phyloP scores from a whole-genome alignment of 805 yeast genomes.

The Kuraishia piskuri region DNA sequence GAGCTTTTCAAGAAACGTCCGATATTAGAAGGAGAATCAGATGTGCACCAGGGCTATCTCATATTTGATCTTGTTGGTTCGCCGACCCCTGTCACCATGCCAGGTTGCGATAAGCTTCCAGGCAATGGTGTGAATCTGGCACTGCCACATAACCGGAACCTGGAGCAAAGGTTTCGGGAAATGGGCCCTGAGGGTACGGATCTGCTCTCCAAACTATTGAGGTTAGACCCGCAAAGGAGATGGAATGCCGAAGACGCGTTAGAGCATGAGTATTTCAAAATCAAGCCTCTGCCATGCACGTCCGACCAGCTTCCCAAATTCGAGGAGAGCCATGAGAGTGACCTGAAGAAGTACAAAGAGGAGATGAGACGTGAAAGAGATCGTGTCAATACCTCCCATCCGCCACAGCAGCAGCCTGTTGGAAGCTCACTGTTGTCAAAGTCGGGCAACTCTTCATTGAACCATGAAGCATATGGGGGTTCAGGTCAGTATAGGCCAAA shows the following conservation, averaged over 20 bases:
- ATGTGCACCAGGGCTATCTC: slow-evolving; percentile 76
- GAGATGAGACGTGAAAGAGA: slow-evolving; percentile 14
- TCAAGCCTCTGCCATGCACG: slow-evolving; percentile 55
- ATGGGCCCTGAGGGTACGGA: slow-evolving; percentile 40
- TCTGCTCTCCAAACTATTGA: slow-evolving; percentile 53
- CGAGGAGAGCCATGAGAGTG: slow-evolving; percentile 87
- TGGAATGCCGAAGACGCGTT: slow-evolving; percentile 76
- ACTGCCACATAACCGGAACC: slow-evolving; percentile 25
- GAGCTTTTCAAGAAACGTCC: slow-evolving; percentile 82
- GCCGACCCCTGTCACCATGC: slow-evolving; percentile 56
- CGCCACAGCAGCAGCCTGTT: background rate
- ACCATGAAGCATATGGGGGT: background rate
- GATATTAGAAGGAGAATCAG: slow-evolving; percentile 77
- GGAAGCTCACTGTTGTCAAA: background rate
- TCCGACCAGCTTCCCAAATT: slow-evolving; percentile 53
- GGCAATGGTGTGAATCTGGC: slow-evolving; percentile 32
- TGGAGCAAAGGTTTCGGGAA: slow-evolving; percentile 39
- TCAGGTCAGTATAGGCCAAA: background rate
- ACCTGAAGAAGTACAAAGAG: slow-evolving; percentile 49
- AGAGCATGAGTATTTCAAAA: slow-evolving; percentile 57
- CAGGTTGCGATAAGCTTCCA: slow-evolving; percentile 51
- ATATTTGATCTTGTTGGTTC: slow-evolving; percentile 80
- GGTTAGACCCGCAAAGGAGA: slow-evolving; percentile 64
- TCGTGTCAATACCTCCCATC: background rate
- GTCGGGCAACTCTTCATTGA: background rate